Evolutionary conservation across 805 yeast genomes (phyloP), one percentile per base, ranked within the genome.

Genomic region (Ogataea minuta): DNA sequence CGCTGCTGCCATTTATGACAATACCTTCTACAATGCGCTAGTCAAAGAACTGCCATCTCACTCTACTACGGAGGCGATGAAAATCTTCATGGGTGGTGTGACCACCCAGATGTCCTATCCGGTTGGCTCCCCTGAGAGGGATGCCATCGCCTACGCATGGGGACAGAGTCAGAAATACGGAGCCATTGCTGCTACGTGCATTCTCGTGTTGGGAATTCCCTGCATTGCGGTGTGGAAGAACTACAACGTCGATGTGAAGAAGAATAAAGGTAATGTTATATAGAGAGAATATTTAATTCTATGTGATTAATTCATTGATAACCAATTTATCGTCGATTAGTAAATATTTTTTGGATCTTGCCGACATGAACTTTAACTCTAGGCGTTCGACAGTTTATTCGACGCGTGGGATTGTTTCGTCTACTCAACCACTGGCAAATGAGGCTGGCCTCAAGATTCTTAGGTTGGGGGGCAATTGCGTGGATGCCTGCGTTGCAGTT

Each of bases 321-420:
- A 8, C 26, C 4, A 31, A 8, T 11, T n/a, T 13, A 20, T 7
- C 12, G 26, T 13, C 21, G 26, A 4, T 19, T 20, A 7, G 12
- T 20, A 13, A 12, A 31, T 6, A 9, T 9, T 12, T 13, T 10
- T 12, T 13, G 16, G 8, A 7, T 6, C 9, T 8, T n/a, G 41
- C 43, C 44, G 38, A 41, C n/a, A 37, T 34, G 30, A 27, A 35
- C 4, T 42, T 37, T 60, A 49, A 60, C 11, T 81, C 88, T 2
- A 67, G 91, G 52, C 67, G 95, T 37, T 83, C 91, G 1, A 81
- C 80, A 0, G 91, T 84, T 4, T 81, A 81, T 57, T 81, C 90
- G 3, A 64, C 79, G 13, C 76, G 74, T 53, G 93, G 90, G 2
- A 77, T 85, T 34, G 88, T 83, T 2, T 73, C 86, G 1, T 79